Evolutionary conservation across 495 filamentous ascomycete species (phyloP).

Genomic region (Neurospora sublineolata): DNA sequence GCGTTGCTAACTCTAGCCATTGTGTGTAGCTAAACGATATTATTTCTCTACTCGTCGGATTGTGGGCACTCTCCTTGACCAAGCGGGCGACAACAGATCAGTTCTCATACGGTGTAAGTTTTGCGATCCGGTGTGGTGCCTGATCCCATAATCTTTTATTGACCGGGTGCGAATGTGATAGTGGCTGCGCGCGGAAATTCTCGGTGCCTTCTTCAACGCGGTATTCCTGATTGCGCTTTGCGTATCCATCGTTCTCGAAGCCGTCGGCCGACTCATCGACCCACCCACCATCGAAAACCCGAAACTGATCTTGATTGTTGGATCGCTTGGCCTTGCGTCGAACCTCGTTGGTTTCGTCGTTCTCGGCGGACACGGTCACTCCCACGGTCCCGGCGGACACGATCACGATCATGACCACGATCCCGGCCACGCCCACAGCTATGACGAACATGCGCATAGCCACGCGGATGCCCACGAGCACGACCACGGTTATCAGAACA

Average conservation of each 20-base stretch:
- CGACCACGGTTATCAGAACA: slow-evolving; percentile 21
- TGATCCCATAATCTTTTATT: background rate
- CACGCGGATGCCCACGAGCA: slow-evolving; percentile 43
- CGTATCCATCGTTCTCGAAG: slow-evolving; percentile 90
- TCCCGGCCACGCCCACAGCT: slow-evolving; percentile 65
- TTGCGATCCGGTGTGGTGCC: background rate
- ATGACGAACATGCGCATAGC: slow-evolving; percentile 46
- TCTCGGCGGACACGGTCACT: slow-evolving; percentile 87
- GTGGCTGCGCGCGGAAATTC: slow-evolving; percentile 96
- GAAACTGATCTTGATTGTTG: slow-evolving; percentile 75
- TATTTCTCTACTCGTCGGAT: slow-evolving; percentile 76
- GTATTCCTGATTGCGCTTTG: slow-evolving; percentile 94
- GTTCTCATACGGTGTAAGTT: slow-evolving; percentile 84
- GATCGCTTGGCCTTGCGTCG: slow-evolving; percentile 72
- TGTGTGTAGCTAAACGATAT: slow-evolving; percentile 76
- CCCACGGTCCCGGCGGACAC: slow-evolving; percentile 51
- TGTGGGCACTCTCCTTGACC: slow-evolving; percentile 91
- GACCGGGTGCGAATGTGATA: background rate
- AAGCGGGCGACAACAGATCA: slow-evolving; percentile 67
- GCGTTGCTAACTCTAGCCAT: background rate
- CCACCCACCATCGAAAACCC: slow-evolving; percentile 77
- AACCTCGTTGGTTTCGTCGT: slow-evolving; percentile 83
- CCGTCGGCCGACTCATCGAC: slow-evolving; percentile 78
- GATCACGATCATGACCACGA: slow-evolving; percentile 34
- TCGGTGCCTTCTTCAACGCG: slow-evolving; percentile 90